Percentiles rank a stretch among this genome's conserved stretches.
Conservation (phyloP, 225 moss, liverwort and hornwort genomes). For the Neckera pumila region DNA sequence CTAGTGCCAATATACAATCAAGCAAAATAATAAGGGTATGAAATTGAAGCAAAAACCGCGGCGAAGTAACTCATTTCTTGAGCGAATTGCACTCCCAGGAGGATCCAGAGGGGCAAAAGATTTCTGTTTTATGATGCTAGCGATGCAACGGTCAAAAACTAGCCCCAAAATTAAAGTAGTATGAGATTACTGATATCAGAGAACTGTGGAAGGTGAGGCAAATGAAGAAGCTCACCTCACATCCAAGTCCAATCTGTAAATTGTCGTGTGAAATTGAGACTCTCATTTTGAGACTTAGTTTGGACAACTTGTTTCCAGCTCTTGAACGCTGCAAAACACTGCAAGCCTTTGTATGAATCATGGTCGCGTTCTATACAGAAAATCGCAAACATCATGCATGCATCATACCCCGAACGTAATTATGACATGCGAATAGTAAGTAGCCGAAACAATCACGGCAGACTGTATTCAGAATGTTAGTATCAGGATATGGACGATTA, state of each 20-base stretch:
- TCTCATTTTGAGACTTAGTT: too few species aligned
- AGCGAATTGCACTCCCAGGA: not conserved
- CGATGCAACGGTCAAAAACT: not conserved
- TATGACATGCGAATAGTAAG: not conserved
- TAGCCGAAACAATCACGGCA: not conserved
- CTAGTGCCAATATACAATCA: not conserved
- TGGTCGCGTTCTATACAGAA: not conserved
- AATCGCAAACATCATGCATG: not conserved
- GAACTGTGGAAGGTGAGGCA: not conserved
- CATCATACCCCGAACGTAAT: not conserved
- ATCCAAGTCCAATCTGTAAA: not conserved
- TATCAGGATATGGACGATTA: not conserved
- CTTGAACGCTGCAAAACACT: not conserved
- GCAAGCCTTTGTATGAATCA: not conserved
- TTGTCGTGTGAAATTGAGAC: not conserved
- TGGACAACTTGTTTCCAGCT: not conserved
- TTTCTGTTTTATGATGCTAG: not conserved
- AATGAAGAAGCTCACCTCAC: not conserved
- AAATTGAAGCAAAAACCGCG: not conserved
- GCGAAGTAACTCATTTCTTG: not conserved
- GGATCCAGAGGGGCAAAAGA: not conserved
- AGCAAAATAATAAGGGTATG: not conserved
- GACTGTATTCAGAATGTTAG: not conserved
- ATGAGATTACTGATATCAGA: not conserved
- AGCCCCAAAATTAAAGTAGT: not conserved